Evolutionary conservation across 371 early-diverging fungal species (phyloP), one percentile per base, ranked within the genome.

Genomic region (Mortierella sp.): DNA sequence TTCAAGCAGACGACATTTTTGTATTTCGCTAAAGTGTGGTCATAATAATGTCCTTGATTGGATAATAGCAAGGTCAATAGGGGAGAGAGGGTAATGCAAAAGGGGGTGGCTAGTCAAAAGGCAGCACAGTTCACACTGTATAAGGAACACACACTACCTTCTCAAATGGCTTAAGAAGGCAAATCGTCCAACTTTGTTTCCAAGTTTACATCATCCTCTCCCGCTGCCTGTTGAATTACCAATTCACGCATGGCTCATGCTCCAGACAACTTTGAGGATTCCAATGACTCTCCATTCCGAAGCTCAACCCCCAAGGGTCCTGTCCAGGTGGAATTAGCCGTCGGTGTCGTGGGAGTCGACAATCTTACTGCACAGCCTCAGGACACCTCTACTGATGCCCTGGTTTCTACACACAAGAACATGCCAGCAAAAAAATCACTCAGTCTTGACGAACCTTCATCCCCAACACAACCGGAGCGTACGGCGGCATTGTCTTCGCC

Each of bases 211-310:
- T 39, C 24, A 14, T 55, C 26, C 26, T 39, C 66, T 39, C 24
- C 37, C 43, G 30, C 54, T 39, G 32, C 55, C 26, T 35, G n/a
- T 26, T 22, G 39, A 43, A n/a, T 47, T 35, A 24, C 18, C n/a
- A 49, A 64, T 64, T 24, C 64, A 20, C 64, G 64, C 43, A 68
- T 68, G 60, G 69, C 69, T 37, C 51, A 51, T 49, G 35, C 24
- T n/a, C 28, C 32, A 40, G 45, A 39, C 43, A 64, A 64, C 32
- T 35, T 20, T 54, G 18, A 28, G 20, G 35, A 47, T 47, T 37
- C 64, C 1, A 32, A 52, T 54, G 64, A 52, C 39, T 26, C 26
- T 12, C 2, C 8, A 39, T 57, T 22, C 16, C 37, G n/a, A 47
- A 24, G 11, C 55, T 55, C 28, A 55, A 30, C 52, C 20, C 20